A percentile compares a stretch with the other conserved stretches of the same genome.
phyloP scores from a whole-genome alignment of 495 filamentous ascomycete species.

The Podospora conica region DNA sequence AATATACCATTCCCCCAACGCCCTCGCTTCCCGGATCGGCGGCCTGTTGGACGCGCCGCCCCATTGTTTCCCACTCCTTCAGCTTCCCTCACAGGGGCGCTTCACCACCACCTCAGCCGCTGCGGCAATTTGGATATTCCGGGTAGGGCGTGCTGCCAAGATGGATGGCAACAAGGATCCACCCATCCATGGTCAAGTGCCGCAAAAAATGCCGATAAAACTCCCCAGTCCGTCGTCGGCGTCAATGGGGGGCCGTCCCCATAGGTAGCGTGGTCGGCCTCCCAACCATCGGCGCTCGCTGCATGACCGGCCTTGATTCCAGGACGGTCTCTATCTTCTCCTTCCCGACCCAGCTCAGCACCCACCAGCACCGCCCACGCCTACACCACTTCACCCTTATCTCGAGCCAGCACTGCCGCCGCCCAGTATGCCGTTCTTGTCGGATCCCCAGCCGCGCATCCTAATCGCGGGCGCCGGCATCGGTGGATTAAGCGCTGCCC shows the following conservation, averaged over 20 bases:
- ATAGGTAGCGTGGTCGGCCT: neutral
- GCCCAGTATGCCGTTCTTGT: constrained; percentile 11
- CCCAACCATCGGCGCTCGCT: neutral
- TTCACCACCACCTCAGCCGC: neutral
- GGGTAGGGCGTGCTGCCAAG: neutral
- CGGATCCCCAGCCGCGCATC: constrained; percentile 14
- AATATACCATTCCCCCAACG: neutral
- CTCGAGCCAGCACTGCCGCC: neutral
- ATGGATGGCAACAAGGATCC: neutral
- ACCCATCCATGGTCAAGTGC: neutral
- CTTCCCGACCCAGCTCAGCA: neutral
- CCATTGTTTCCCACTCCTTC: neutral
- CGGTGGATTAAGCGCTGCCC: constrained; percentile 13
- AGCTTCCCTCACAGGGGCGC: neutral
- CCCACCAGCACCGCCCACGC: neutral
- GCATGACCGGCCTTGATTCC: neutral
- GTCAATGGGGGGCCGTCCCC: neutral
- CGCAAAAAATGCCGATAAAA: neutral
- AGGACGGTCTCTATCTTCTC: neutral
- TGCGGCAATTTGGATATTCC: neutral
- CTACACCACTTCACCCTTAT: neutral
- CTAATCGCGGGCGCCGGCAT: constrained; percentile 17
- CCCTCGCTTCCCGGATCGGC: neutral
- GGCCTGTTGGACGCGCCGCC: neutral
- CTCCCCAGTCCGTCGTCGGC: neutral